Conservation (phyloP, 2,329 filamentous ascomycete genomes). For the Furcasterigmium furcatum region DNA sequence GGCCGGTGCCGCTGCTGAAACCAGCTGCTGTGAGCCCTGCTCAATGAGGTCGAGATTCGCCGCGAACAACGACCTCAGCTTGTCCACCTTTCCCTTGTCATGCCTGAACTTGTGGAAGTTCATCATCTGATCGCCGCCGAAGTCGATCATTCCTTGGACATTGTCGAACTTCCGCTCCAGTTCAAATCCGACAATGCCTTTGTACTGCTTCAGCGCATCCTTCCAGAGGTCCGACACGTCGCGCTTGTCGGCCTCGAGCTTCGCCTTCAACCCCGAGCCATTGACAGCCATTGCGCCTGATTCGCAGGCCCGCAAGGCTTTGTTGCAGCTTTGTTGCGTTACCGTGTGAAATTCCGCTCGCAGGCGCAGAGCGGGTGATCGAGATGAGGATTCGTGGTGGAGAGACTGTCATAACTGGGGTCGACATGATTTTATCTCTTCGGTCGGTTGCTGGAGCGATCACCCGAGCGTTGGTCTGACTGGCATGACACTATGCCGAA, state of each 20-base stretch:
- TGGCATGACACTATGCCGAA: no score
- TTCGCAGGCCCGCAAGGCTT: no score
- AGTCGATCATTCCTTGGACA: slow-evolving; percentile 17
- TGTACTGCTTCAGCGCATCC: slow-evolving; percentile 24
- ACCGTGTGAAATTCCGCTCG: no score
- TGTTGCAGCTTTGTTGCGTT: no score
- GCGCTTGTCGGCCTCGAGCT: slow-evolving; percentile 18
- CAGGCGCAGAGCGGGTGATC: no score
- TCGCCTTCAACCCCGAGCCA: slow-evolving; percentile 9
- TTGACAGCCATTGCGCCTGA: no score
- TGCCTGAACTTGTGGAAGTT: slow-evolving; percentile 27
- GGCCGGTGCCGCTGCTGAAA: slow-evolving; percentile 21
- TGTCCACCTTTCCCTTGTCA: slow-evolving; percentile 27
- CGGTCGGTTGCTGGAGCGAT: no score
- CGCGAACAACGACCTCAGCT: slow-evolving; percentile 21
- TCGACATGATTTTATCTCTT: no score
- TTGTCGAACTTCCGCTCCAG: slow-evolving; percentile 23
- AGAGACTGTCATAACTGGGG: no score
- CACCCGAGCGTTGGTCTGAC: no score
- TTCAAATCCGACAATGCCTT: slow-evolving; percentile 26
- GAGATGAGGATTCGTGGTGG: no score
- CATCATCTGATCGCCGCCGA: slow-evolving; percentile 21
- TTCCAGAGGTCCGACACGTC: slow-evolving; percentile 27
- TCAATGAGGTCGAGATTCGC: slow-evolving; percentile 24
- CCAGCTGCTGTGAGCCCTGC: slow-evolving; percentile 22